Conservation (phyloP, 441 rosid species). For the Bocquillonia castaneifolia region DNA sequence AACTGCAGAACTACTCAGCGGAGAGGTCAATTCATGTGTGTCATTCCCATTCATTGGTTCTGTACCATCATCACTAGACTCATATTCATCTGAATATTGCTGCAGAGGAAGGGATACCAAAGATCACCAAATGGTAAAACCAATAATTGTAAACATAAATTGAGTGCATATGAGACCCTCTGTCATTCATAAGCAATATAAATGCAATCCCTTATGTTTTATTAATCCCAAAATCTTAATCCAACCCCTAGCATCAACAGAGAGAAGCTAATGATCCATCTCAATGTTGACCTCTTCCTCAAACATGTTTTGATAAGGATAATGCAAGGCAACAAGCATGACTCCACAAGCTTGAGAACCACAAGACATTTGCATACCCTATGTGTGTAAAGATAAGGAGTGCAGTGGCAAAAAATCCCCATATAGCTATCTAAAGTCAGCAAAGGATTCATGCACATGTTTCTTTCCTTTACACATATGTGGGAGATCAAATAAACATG, state of each 20-base stretch:
- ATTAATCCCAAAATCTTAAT: background rate
- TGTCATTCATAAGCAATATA: background rate
- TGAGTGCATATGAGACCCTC: conserved; percentile 2
- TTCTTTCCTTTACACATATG: background rate
- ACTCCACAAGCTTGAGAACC: background rate
- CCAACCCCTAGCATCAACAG: background rate
- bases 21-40: conserved; percentile 25
- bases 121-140: conserved; percentile 7
- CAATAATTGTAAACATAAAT: conserved; percentile 3
- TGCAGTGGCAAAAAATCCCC: background rate
- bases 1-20: conserved; percentile 43
- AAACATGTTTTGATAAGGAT: background rate
- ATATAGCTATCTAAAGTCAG: background rate
- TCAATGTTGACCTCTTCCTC: background rate
- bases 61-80: conserved; percentile 34
- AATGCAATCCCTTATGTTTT: background rate
- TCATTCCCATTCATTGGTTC: conserved; percentile 32
- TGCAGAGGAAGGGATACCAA: conserved; percentile 21
- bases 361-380: background rate
- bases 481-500: background rate
- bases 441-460: background rate
- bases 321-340: background rate
- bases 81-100: conserved; percentile 49
- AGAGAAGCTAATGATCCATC: background rate
- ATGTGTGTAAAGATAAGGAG: background rate